Base-by-base conservation (phyloP, 768 basidiomycete species). In the Boletus subparvulus region DNA sequence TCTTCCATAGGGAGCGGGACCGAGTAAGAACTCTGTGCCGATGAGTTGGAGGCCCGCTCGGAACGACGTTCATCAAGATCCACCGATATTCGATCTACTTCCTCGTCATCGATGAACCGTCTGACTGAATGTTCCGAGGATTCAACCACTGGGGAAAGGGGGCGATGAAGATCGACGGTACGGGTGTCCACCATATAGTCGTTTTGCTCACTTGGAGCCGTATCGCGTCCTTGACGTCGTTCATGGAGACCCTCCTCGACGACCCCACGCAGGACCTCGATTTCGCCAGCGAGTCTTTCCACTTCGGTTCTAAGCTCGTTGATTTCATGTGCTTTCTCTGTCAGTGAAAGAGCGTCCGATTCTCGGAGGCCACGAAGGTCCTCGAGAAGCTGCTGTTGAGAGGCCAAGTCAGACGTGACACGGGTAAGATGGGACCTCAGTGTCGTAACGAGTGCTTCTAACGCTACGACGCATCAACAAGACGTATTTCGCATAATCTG, bases 231-330 rank as follows among this genome's bases (percentile, higher is more conserved):
- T 39, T 77, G 72, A 39, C 87, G 74, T 28, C 93, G 72, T 60
- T 92, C 91, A 58, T 86, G 82, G 51, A 97, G 76, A 5, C 92
- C 92, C 55, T 91, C 88, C 69, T 95, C 90, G 1, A 98, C 91
- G 0, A 94, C 88, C 1, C 85, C 88, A 12, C 89, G 77, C n/a
- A 97, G 77, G 3, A 92, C 87, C 57, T 90, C 88, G 3, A 98
- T 90, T 72, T 98, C 94, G 4, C 86, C 85, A 0, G 83, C 86
- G 6, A 97, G 81, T 42, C 87, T 73, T 63, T 94, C 90, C 8
- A 98, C 88, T 64, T 95, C 90, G 12, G 80, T 77, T 37, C 81
- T 79, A 12, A 97, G 79, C 13, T 77, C 76, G 43, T 83, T 79
- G 9, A 95, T 83, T 58, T 93, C 92, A 5, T 76, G 72, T 24